These are phyloP conservation scores for Amanita jacksonii DNA, from an alignment of 768 basidiomycete species.

Conservation along the genomic window DNA sequence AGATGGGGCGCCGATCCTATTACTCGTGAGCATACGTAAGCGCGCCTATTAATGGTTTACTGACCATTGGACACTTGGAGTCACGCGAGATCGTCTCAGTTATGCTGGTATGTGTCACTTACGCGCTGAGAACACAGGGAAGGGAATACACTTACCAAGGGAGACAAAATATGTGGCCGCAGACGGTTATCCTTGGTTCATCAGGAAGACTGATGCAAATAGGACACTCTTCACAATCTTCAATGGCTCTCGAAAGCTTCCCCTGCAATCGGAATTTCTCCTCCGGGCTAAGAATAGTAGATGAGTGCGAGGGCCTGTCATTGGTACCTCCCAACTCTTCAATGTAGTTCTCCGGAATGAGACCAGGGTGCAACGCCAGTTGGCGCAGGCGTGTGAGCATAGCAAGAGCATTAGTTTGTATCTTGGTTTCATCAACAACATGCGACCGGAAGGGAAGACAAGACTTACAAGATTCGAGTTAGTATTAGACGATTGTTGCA, in stretches of 20 bases:
- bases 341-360: conserved; percentile 64
- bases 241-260: conserved; percentile 54
- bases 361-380: conserved; percentile 66
- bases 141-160: conserved; percentile 38
- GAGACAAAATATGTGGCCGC: conserved; percentile 65
- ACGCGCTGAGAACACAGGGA: background rate
- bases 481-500: conserved; percentile 34
- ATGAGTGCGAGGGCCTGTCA: background rate
- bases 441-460: background rate
- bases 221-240: conserved; percentile 79
- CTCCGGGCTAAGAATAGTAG: conserved; percentile 38
- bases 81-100: conserved; percentile 60
- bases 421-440: conserved; percentile 24
- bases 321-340: conserved; percentile 35
- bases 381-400: conserved; percentile 86
- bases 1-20: conserved; percentile 64
- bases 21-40: conserved; percentile 3
- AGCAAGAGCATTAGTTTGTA: conserved; percentile 61
- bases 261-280: conserved; percentile 48
- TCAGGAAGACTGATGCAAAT: conserved; percentile 54
- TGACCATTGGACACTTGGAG: conserved; percentile 76
- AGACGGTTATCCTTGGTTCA: conserved; percentile 66
- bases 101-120: conserved; percentile 34
- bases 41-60: conserved; percentile 1
- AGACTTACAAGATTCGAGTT: conserved; percentile 23